Evolutionary conservation across 1,284 basidiomycete genomes (phyloP), one percentile per base, ranked within the genome.

Genomic region (Heterobasidion parviporum): DNA sequence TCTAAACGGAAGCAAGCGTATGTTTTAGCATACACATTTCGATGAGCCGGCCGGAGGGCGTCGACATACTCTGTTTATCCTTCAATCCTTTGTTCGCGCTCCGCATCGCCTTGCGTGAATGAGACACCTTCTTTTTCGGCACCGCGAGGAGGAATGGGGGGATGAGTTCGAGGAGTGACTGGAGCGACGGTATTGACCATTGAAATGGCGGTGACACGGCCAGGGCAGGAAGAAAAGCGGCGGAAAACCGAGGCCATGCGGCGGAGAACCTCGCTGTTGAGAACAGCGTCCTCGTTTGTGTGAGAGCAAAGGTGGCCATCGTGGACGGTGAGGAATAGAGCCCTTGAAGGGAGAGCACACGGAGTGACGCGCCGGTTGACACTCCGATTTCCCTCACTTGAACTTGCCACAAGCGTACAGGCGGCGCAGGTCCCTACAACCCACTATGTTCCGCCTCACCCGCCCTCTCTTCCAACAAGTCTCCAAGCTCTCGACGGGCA

Each of bases 61-160:
- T 6, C 15, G 0, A 76, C 89, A 62, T 66, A 94, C 96, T 95
- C 56, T 85, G 83, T 69, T 94, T 94, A 71, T 98, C 94, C 72
- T 95, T 94, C 64, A 98, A 73, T 0, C 94, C 94, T 73, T 98
- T 98, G 72, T 96, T 94, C 3, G 94, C 90, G 56, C 84, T 83
- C 34, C 95, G 81, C 94, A 98, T 98, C n/a, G 87, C 82, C 71
- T 98, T 98, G 52, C 92, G 79, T 34, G 92, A 94, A 70, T 98
- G 95, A 0, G 94, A 94, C 8, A 86, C 82, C 75, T 97, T 97
- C 72, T 89, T 91, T 75, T 98, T 98, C 15, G 96, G 96, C 2
- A 96, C 95, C 15, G 95, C 95, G 50, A 92, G 81, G 32, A 98
- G 72, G 65, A 97, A 84, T 1, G 94, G 83, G 26, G 95, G 93